Conservation (phyloP, 108 stramenopile species). For the Fragilaria radians region DNA sequence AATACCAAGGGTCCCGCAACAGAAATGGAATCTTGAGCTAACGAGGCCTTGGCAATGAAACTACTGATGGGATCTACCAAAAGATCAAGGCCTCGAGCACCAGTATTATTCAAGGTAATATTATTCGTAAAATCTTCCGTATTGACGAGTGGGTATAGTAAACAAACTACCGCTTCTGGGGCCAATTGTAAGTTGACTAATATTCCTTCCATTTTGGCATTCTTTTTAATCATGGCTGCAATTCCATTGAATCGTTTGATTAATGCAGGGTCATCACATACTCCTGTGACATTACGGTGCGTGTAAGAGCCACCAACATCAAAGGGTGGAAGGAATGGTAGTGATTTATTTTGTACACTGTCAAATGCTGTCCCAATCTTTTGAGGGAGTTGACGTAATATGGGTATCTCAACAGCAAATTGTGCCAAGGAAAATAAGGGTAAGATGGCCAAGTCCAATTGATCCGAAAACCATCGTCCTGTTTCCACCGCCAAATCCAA, state of each 20-base stretch:
- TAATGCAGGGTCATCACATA: constrained; percentile 19
- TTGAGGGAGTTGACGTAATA: constrained; percentile 17
- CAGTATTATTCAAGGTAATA: constrained; percentile 18
- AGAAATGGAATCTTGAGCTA: constrained; percentile 25
- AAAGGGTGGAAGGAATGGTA: constrained; percentile 4
- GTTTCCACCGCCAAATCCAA: constrained; percentile 26
- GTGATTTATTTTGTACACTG: too few relatives aligned
- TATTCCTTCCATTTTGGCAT: constrained; percentile 25
- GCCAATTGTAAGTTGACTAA: constrained; percentile 31
- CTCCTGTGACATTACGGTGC: constrained; percentile 24
- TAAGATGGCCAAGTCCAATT: constrained; percentile 28
- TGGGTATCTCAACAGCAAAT: constrained; percentile 22
- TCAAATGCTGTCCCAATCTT: too few relatives aligned
- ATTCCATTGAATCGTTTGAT: constrained; percentile 16
- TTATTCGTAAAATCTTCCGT: constrained; percentile 33
- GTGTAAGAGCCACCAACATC: background rate
- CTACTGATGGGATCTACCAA: constrained; percentile 14
- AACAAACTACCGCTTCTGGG: constrained; percentile 24
- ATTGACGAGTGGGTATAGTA: constrained; percentile 28
- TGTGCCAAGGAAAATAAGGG: constrained; percentile 33
- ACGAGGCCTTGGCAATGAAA: constrained; percentile 15
- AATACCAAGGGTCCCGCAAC: constrained; percentile 46
- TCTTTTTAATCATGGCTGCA: constrained; percentile 21
- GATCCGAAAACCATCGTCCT: constrained; percentile 25
- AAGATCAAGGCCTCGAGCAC: constrained; percentile 21